Base-by-base conservation (phyloP, 306 rosid genomes). In the Cicer pinnatifidum region DNA sequence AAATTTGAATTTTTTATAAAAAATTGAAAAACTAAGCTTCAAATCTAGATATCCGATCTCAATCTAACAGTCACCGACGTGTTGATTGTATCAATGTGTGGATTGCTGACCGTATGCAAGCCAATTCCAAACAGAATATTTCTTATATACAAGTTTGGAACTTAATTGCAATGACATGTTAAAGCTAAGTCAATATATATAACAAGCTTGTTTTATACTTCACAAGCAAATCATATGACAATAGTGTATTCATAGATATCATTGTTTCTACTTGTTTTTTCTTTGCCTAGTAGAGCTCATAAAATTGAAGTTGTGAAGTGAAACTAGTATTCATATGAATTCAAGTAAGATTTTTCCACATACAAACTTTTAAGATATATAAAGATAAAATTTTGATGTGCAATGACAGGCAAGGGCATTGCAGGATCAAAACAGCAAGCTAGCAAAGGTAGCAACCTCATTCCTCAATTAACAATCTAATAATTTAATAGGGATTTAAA, bases 361-460 rank as follows among this genome's bases (percentile, higher is more conserved):
- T 41, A 17, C 6, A 44, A 28, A 71, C 37, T 46, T 47, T 58
- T 56, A 40, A 33, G 16, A 53, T 35, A 33, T 65, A 35, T 10
- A 16, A 57, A 44, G 6, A 46, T 54, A 67, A 78, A 11, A 46
- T 57, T 62, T 11, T 63, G 44, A 59, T 69, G 62, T 79, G 67
- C 53, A 47, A 44, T 86, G 84, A 77, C 93, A 94, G 98, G 85
- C 86, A 43, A 91, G 51, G 82, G 39, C 87, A 35, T 71, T 94
- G 84, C 88, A 85, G 81, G 90, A 81, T 48, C 90, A 88, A 83
- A 91, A 91, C 84, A 87, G 74, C 78, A 9, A 58, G 60, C 77
- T 94, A 11, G 62, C 80, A 23, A 94, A 88, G 99, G 96, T 91
- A 77, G 50, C 75, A 80, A 38, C 35, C 50, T 70, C 50, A 54